Base-by-base conservation (phyloP, 139 green algal genomes). In the Volvox reticuliferus region DNA sequence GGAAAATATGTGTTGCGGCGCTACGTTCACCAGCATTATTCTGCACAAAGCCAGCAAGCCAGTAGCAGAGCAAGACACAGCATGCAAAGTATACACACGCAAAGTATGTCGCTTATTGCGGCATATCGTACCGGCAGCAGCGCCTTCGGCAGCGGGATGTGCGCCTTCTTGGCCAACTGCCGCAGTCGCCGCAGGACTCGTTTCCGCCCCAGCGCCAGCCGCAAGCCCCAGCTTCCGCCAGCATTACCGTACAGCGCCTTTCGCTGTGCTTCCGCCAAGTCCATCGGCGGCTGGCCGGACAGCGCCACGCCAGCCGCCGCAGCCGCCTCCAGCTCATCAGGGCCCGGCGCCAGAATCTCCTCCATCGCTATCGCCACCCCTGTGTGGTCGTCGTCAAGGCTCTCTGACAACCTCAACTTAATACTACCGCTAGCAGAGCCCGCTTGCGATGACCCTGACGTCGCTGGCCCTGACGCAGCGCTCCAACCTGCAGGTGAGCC, bases 81-180 rank as follows among this genome's bases (percentile, higher is more conserved):
- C 44, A 55, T 9, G 44, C 44, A 55, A 55, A n/a, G n/a, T n/a
- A n/a, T n/a, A n/a, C n/a, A 5, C 44, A 55, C 9, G 44, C 44
- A 55, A 55, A 55, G 44, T 9, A 9, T 55, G 9, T 55, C 44
- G 44, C 5, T 55, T 55, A 55, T 55, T 9, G 44, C 5, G 44
- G 16, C 17, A 9, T n/a, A 19, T 17, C 85, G 68, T 37, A 89
- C 85, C 85, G 85, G 85, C 5, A 89, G 69, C 37, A 89, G 37
- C 1, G 85, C 85, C 69, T 61, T 82, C 19, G 87, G 87, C 76
- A 91, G 62, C 22, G 87, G 87, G 24, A 91, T 84, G 65, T 65
- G 77, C 55, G 90, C 90, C 24, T 21, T 32, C 28, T n/a, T 37
- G 0, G 79, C 63, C 3, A 86, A 0, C 18, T 14, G n/a, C 32